phyloP scores from a whole-genome alignment of 1,284 basidiomycete species.

The Rhizoctonia solani region DNA sequence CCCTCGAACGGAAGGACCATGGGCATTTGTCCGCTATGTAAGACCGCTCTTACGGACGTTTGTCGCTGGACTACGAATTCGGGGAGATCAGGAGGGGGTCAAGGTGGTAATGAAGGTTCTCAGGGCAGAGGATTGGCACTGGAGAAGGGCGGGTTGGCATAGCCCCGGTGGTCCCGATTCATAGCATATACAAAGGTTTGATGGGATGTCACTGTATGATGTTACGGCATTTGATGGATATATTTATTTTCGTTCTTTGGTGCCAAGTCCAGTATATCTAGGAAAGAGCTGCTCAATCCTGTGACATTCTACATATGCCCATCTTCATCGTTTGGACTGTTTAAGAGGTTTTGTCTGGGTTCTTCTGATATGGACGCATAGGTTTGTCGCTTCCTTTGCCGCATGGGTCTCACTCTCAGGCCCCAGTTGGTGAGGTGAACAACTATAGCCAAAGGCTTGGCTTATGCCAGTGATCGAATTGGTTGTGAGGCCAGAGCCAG shows the following conservation, averaged over 20 bases:
- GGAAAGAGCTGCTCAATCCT: too few species aligned
- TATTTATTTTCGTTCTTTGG: too few species aligned
- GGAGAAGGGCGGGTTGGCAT: neutral
- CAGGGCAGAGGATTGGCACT: neutral
- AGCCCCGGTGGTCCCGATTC: neutral
- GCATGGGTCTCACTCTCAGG: too few species aligned
- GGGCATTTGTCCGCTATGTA: conserved; percentile 16
- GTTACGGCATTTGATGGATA: too few species aligned
- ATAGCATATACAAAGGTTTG: neutral
- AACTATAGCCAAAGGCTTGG: neutral
- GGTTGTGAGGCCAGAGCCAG: neutral
- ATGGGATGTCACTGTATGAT: too few species aligned
- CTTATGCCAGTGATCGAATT: neutral
- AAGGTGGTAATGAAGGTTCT: conserved; percentile 18
- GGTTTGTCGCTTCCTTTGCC: neutral
- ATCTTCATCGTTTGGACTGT: too few species aligned
- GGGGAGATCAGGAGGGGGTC: conserved; percentile 18
- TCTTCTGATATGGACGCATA: neutral
- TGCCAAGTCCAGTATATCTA: too few species aligned
- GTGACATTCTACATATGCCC: too few species aligned
- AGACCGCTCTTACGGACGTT: conserved; percentile 14
- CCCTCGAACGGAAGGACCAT: neutral
- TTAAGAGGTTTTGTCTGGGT: too few species aligned
- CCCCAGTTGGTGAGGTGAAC: too few species aligned
- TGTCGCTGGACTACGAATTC: neutral